phyloP scores from a whole-genome alignment of 257 asterid species.

The Rehmannia glutinosa region DNA sequence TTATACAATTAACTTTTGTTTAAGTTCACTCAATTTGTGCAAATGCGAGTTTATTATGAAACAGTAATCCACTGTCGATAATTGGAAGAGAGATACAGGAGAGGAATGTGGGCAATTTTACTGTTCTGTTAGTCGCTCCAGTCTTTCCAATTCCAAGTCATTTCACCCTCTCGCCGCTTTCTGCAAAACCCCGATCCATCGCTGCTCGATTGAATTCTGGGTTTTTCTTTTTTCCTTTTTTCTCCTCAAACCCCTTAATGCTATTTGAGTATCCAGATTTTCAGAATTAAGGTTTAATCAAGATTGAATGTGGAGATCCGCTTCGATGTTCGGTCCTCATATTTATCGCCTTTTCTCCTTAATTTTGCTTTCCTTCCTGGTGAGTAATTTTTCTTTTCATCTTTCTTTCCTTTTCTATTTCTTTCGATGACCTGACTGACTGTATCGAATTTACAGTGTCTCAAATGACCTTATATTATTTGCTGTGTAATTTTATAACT shows the following conservation, averaged over 20 bases:
- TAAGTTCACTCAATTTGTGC: slow-evolving; percentile 26
- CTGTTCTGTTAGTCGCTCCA: slow-evolving; percentile 2
- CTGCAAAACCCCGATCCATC: slow-evolving; percentile 27
- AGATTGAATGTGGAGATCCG: slow-evolving; percentile 38
- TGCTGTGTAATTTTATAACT: slow-evolving; percentile 6
- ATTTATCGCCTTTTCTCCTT: slow-evolving; percentile 25
- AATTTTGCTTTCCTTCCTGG: slow-evolving; percentile 30
- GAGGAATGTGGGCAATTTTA: slow-evolving; percentile 31
- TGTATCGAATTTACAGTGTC: neutral
- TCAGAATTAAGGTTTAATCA: slow-evolving; percentile 6
- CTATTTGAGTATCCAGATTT: neutral
- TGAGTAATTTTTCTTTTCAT: slow-evolving; percentile 15
- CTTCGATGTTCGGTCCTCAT: slow-evolving; percentile 32
- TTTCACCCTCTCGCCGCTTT: neutral
- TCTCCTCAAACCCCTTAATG: neutral
- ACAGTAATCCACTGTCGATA: neutral
- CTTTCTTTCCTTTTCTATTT: neutral
- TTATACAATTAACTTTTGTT: too few relatives aligned
- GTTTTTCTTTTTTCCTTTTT: neutral
- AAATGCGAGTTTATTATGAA: slow-evolving; percentile 7
- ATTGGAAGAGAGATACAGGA: slow-evolving; percentile 16
- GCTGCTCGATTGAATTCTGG: slow-evolving; percentile 18
- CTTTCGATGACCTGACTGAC: neutral
- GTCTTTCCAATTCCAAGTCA: slow-evolving; percentile 28
- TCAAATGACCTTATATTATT: neutral